phyloP scores from a whole-genome alignment of 192 early-diverging fungal genomes.

The Backusella australiensis region DNA sequence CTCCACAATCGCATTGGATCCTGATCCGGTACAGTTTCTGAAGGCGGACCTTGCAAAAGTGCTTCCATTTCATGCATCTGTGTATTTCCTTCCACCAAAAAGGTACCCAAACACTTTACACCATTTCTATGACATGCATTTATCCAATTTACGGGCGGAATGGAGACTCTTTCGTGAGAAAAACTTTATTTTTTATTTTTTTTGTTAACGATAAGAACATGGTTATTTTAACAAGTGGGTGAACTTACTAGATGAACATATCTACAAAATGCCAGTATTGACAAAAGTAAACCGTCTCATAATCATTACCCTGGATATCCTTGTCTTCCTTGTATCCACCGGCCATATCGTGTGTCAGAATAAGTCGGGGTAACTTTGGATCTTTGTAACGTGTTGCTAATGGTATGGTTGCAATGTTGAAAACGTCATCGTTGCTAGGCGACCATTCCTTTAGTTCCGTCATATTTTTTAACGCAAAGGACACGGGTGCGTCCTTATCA shows the following conservation, averaged over 20 bases:
- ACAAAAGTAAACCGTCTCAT: constrained; percentile 44
- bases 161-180: constrained; percentile 52
- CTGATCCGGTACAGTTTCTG: constrained; percentile 13
- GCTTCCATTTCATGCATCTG: constrained; percentile 50
- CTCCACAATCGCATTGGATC: constrained; percentile 41
- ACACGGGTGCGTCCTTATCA: constrained; percentile 4
- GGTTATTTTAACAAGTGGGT: too few relatives aligned
- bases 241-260: constrained; percentile 57
- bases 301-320: constrained; percentile 42
- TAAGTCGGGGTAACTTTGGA: constrained; percentile 18
- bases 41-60: constrained; percentile 47
- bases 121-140: constrained; percentile 64
- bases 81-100: constrained; percentile 57
- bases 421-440: constrained; percentile 4
- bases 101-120: constrained; percentile 53
- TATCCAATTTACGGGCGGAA: constrained; percentile 63
- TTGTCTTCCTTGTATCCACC: constrained; percentile 59
- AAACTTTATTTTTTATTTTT: constrained; percentile 34
- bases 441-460: constrained; percentile 19
- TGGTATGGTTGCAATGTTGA: constrained; percentile 14
- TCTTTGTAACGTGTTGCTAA: neutral
- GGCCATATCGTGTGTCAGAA: constrained; percentile 66
- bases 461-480: constrained; percentile 13
- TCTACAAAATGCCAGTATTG: constrained; percentile 65
- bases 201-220: too few relatives aligned